phyloP scores from a whole-genome alignment of 2,329 filamentous ascomycete genomes.

The Cercospora janseana region DNA sequence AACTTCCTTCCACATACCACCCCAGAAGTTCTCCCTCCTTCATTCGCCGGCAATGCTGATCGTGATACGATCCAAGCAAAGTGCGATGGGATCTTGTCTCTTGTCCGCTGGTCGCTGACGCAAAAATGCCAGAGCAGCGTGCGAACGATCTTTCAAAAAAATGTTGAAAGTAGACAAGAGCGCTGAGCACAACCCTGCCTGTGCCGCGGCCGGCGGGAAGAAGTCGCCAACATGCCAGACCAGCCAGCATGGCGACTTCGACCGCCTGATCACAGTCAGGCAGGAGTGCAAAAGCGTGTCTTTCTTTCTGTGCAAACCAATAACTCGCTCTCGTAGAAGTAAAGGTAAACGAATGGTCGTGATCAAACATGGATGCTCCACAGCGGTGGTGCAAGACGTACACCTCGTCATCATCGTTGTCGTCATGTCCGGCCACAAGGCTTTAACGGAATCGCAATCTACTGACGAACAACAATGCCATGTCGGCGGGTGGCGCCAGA shows the following conservation, averaged over 20 bases:
- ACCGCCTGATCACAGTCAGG: background rate
- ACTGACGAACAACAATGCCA: slow-evolving; percentile 44
- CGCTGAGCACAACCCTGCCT: background rate
- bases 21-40: slow-evolving; percentile 2
- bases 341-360: slow-evolving; percentile 1
- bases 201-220: background rate
- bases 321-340: slow-evolving; percentile 4
- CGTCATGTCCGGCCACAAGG: slow-evolving; percentile 6
- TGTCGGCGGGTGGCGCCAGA: slow-evolving; percentile 45
- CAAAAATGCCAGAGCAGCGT: background rate
- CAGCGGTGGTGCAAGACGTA: too few relatives aligned
- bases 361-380: background rate
- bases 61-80: slow-evolving; percentile 6
- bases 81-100: slow-evolving; percentile 15
- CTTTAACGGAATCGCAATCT: slow-evolving; percentile 15
- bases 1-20: background rate
- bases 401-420: slow-evolving; percentile 1
- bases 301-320: slow-evolving; percentile 4
- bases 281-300: slow-evolving; percentile 1
- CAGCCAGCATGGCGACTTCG: background rate
- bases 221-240: background rate
- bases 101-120: slow-evolving; percentile 15
- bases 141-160: background rate
- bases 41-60: slow-evolving; percentile 12
- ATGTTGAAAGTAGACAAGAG: too few relatives aligned